A percentile compares a stretch with the other conserved stretches of the same genome.
phyloP scores from a whole-genome alignment of 2,329 filamentous ascomycete species.

The Graphiopsis chlorocephala region DNA sequence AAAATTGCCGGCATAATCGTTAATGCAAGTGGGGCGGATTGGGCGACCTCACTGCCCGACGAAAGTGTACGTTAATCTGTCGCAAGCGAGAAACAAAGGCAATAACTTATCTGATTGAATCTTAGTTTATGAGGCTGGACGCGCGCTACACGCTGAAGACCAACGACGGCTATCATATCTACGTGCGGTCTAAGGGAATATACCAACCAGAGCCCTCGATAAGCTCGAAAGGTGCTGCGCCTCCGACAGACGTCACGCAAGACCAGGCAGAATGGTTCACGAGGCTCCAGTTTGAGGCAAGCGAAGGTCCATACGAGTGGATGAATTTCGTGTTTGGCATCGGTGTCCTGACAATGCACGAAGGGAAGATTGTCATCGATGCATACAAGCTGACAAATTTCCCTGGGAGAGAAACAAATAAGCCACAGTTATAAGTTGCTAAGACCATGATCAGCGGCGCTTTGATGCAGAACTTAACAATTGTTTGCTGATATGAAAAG shows the following conservation, averaged over 20 bases:
- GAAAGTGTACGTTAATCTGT: conserved; percentile 17
- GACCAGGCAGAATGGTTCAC: conserved; percentile 27
- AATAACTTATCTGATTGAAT: background rate
- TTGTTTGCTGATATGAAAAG: background rate
- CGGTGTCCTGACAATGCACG: conserved; percentile 24
- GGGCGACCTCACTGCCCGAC: conserved; percentile 19
- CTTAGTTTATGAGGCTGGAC: conserved; percentile 24
- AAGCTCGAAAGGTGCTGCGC: background rate
- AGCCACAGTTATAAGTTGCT: background rate
- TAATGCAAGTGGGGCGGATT: conserved; percentile 24
- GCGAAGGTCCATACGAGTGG: conserved; percentile 25
- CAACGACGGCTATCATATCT: conserved; percentile 24
- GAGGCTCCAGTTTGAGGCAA: conserved; percentile 24
- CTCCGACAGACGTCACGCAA: conserved; percentile 19
- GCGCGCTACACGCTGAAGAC: conserved; percentile 27
- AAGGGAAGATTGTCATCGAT: conserved; percentile 26
- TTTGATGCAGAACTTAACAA: background rate
- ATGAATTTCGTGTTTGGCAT: conserved; percentile 25
- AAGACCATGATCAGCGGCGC: background rate
- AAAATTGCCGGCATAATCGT: conserved; percentile 21
- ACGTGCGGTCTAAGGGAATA: conserved; percentile 24
- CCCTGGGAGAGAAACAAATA: conserved; percentile 7
- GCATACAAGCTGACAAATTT: conserved; percentile 27
- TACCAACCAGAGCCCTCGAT: conserved; percentile 15
- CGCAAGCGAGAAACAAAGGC: background rate